A percentile compares a stretch with the other conserved stretches of the same genome.
Conservation (phyloP, 2,329 filamentous ascomycete genomes). For the Cladosporium sp. region DNA sequence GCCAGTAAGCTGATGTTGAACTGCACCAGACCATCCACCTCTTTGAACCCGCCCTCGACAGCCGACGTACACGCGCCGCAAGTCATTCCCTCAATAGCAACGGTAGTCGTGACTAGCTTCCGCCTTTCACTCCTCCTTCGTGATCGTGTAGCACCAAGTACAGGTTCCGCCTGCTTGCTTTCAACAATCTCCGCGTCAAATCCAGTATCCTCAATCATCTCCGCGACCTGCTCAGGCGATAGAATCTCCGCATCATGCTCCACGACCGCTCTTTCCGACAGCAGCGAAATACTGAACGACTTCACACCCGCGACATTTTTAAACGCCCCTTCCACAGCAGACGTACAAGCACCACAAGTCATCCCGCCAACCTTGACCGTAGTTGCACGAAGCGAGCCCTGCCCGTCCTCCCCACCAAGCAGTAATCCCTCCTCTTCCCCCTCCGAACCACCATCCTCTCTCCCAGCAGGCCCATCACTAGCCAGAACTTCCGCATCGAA, state of each 20-base stretch:
- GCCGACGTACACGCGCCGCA: slow-evolving; percentile 94
- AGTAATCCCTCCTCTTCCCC: slow-evolving; percentile 18
- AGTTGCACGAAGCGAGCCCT: slow-evolving; percentile 64
- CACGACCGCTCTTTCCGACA: slow-evolving; percentile 93
- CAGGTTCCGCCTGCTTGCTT: slow-evolving; percentile 49
- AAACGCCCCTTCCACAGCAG: slow-evolving; percentile 90
- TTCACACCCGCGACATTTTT: slow-evolving; percentile 74
- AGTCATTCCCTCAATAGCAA: slow-evolving; percentile 94
- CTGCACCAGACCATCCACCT: slow-evolving; percentile 70
- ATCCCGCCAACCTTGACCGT: slow-evolving; percentile 86
- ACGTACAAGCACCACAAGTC: slow-evolving; percentile 87
- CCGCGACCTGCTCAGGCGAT: slow-evolving; percentile 68
- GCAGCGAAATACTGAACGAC: slow-evolving; percentile 83
- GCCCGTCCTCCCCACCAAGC: slow-evolving; percentile 45
- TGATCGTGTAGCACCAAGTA: slow-evolving; percentile 23
- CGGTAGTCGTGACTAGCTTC: slow-evolving; percentile 64
- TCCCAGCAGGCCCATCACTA: slow-evolving; percentile 26
- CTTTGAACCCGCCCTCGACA: slow-evolving; percentile 75
- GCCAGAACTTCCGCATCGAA: slow-evolving; percentile 68
- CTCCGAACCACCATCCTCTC: slow-evolving; percentile 20
- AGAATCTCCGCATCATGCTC: slow-evolving; percentile 77
- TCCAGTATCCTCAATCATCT: slow-evolving; percentile 85
- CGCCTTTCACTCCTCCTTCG: slow-evolving; percentile 34
- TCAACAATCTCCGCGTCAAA: slow-evolving; percentile 86
- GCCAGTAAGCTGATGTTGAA: slow-evolving; percentile 95